Base-by-base conservation (phyloP, 1,284 basidiomycete species). In the Puccinia hordei region DNA sequence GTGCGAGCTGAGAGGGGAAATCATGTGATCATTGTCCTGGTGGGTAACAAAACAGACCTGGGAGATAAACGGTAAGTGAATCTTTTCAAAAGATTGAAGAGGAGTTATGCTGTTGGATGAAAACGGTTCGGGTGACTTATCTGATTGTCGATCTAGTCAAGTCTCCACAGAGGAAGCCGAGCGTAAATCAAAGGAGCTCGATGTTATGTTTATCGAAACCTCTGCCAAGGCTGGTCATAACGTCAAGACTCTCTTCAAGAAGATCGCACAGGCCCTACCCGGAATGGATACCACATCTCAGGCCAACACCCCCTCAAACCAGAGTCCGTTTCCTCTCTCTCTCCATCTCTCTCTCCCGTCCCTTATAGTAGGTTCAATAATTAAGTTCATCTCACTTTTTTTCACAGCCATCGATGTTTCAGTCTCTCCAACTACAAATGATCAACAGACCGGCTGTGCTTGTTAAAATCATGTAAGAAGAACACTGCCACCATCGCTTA, bases 211-310 rank as follows among this genome's bases (percentile, higher is more conserved):
- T 85, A 98, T 99, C 91, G 97, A 99, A 87, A 99, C 97, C 4
- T 97, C 94, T 46, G 97, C 97, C 49, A 99, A 99, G 86, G 97
- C 97, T 2, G 97, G 97, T 1, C 96, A 99, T 86, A 99, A 99
- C 83, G 97, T 99, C 83, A 99, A 99, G 88, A 93, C 93, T 82
- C 87, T 99, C 82, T 99, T 99, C 90, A 94, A 98, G 88, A 99
- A 98, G 89, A 99, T 99, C 83, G 97, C 97, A 0, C 92, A 98
- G 91, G 95, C 95, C 2, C 87, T 99, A 80, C 97, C 97, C 9
- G 97, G 97, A 13, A 95, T 95, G 90, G 93, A 96, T 85, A 92
- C 92, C 84, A 93, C 93, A 46, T 86, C 82, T 19, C 66, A 49
- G 51, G 89, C 87, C 35, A 90, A 90, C 81, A 87, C 86, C 8